Evolutionary conservation across 2,329 filamentous ascomycete genomes (phyloP), one percentile per base, ranked within the genome.

Genomic region (Ophiocordyceps australis): DNA sequence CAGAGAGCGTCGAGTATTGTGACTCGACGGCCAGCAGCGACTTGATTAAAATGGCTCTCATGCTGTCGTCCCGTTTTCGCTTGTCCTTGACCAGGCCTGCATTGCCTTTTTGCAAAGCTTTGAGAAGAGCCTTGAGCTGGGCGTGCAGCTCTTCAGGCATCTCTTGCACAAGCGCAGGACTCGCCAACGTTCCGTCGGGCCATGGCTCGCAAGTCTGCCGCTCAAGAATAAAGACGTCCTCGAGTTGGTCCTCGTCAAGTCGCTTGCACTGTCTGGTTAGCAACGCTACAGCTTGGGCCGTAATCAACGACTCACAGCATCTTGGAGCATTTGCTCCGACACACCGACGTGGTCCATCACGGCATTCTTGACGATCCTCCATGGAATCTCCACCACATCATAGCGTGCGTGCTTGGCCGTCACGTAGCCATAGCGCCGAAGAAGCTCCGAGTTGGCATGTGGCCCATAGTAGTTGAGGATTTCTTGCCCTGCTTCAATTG

Each of bases 381-480:
- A 68, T 0, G 76, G 59, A 18, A 93, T 50, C 44, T 94, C 85
- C 1, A 80, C 75, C 1, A 92, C 80, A 37, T 93, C 82, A 46
- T 83, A 82, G 21, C 73, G 61, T 8, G 70, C 55, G 38, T 93
- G 85, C 35, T 74, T 74, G 16, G 66, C 53, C 0, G 81, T 86
- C n/a, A 83, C 70, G 40, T 92, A 93, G 12, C 85, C 85, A 38
- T 93, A 92, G 10, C 83, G 64, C 19, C 85, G 63, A 9, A 93
- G 61, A 7, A 93, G 57, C 41, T 94, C 83, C 1, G 78, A 76
- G 31, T 79, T 77, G 8, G 82, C 77, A 4, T 91, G 65, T 5
- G 82, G 73, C 0, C 85, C 85, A 37, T 92, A 92, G 50, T 92
- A 85, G 45, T 92, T 92, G 43, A 85, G 68, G 12, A 93, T 68